These are phyloP conservation scores for Mycena venus DNA, from an alignment of 768 basidiomycete species.

Conservation along the genomic window DNA sequence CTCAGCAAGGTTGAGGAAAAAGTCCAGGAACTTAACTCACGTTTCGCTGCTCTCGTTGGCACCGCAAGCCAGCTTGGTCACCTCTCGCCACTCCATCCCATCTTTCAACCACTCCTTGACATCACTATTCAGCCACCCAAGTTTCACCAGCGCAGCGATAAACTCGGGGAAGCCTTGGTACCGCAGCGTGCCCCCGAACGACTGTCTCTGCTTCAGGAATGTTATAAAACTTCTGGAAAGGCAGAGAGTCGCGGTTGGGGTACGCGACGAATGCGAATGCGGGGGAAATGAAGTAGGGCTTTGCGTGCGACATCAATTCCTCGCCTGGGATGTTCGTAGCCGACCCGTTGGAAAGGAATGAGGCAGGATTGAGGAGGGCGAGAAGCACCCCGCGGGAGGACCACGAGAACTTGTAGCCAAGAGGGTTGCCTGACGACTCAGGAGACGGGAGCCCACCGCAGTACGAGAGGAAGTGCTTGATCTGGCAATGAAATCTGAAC, in stretches of 20 bases:
- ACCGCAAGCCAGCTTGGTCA: conserved; percentile 80
- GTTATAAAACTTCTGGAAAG: conserved; percentile 91
- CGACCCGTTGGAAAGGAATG: conserved; percentile 79
- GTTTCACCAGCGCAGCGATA: conserved; percentile 85
- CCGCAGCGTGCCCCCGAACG: conserved; percentile 91
- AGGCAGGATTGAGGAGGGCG: conserved; percentile 92
- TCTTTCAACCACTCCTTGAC: conserved; percentile 84
- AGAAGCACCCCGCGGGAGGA: conserved; percentile 96
- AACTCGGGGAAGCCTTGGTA: conserved; percentile 99
- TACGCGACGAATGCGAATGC: conserved; percentile 97
- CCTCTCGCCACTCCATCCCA: conserved; percentile 86
- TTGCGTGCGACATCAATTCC: conserved; percentile 91
- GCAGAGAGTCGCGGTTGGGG: conserved; percentile 94
- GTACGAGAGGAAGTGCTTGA: conserved; percentile 94
- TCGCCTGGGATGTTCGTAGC: conserved; percentile 77
- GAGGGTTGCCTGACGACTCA: conserved; percentile 91
- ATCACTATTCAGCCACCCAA: conserved; percentile 87
- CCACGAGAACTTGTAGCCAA: conserved; percentile 99
- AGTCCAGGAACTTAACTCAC: conserved; percentile 49
- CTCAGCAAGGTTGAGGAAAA: conserved; percentile 21
- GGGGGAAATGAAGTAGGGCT: conserved; percentile 95
- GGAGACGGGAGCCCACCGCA: conserved; percentile 97
- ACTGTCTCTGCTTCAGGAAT: conserved; percentile 96
- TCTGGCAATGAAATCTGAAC: conserved; percentile 51
- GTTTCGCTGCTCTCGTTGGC: conserved; percentile 78